Base-by-base conservation (phyloP, 169 alveolate genomes). In the Eimeria falciformis region DNA sequence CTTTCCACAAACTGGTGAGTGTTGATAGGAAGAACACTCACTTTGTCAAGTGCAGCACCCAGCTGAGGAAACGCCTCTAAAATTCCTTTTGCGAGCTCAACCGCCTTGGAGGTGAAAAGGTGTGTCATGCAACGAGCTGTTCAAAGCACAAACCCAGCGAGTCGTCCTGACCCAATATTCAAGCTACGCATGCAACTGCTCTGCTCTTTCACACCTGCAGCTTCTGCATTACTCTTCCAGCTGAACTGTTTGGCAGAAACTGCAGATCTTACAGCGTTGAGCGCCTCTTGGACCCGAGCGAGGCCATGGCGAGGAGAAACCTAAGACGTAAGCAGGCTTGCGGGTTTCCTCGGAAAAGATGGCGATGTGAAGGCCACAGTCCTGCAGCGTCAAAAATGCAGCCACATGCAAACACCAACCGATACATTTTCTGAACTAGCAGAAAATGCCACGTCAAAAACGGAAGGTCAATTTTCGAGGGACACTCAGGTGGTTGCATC, bases 291-390 rank as follows among this genome's bases (percentile, higher is more conserved):
- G 33, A 40, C 50, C 68, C 25, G 14, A 50, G 56, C 47, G 43
- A 29, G 75, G 89, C 89, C 89, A 79, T 14, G 89, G 89, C 89
- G 55, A n/a, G 55, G 89, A 79, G 37, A 27, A 79, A 25, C 58
- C 50, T 21, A 79, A 12, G n/a, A 79, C 89, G 56, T 53, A 79
- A 47, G 89, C 89, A 29, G 89, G 75, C 75, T 50, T 40, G 69
- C 89, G 75, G 17, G 75, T 79, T 65, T 55, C 47, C 47, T 27
- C 66, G 37, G 53, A 17, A 55, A 79, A 79, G 37, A 79, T 50
- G 29, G 73, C 73, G 21, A 55, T 79, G 66, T 79, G 89, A 25
- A 79, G 73, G 53, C 89, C 89, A 21, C 89, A 79, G 27, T 79
- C 89, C 89, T 79, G 86, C 45, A 77, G 46, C 45, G 33, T 25